Conservation (phyloP, 352 stramenopile genomes). For the Achlya hypogyna region DNA sequence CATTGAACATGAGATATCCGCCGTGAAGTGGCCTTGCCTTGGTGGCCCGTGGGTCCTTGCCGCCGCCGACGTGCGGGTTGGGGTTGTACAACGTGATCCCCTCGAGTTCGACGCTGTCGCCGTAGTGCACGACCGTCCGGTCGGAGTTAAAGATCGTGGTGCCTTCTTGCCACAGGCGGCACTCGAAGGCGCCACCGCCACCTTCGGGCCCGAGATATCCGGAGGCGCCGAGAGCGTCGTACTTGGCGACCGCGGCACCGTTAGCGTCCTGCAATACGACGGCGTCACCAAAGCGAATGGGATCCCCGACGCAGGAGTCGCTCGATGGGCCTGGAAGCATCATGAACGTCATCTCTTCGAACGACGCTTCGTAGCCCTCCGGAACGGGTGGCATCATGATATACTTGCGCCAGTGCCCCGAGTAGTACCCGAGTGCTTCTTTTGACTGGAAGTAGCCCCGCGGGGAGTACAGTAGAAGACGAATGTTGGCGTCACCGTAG, state of each 20-base stretch:
- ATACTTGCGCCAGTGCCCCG: conserved; percentile 12
- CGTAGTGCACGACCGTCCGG: conserved; percentile 61
- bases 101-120: conserved; percentile 68
- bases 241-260: conserved; percentile 31
- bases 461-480: neutral
- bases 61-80: neutral
- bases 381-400: conserved; percentile 9
- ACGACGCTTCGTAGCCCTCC: neutral
- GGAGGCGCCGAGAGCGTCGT: conserved; percentile 65
- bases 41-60: neutral
- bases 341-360: conserved; percentile 63
- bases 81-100: conserved; percentile 63
- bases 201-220: conserved; percentile 77
- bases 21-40: conserved; percentile 17
- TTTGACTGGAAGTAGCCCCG: conserved; percentile 6
- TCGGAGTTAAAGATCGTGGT: conserved; percentile 79
- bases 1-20: conserved; percentile 83
- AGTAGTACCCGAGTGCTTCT: conserved; percentile 4
- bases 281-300: conserved; percentile 68
- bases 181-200: conserved; percentile 58
- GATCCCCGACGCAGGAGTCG: conserved; percentile 42
- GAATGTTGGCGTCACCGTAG: neutral
- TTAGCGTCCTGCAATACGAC: conserved; percentile 57
- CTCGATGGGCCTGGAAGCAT: conserved; percentile 55
- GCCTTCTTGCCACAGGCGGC: conserved; percentile 76